Percentiles rank a stretch among this genome's conserved stretches.
These are phyloP conservation scores for Eremomyces bilateralis DNA, from an alignment of 495 filamentous ascomycete species.

Conservation along the genomic window DNA sequence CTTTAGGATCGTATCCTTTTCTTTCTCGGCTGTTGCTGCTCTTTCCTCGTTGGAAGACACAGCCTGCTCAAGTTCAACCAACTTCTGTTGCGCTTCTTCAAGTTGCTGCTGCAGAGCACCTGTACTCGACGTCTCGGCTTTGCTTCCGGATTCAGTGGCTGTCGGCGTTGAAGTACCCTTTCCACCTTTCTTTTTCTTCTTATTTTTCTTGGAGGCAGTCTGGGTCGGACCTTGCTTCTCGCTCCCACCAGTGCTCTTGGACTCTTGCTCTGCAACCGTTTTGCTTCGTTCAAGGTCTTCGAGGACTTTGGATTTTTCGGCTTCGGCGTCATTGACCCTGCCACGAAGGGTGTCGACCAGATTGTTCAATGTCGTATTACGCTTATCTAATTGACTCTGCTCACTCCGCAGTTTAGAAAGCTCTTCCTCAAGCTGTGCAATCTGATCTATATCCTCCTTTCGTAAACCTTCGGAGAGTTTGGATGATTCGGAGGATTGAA, in stretches of 20 bases:
- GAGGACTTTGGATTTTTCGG: slow-evolving; percentile 13
- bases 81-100: slow-evolving; percentile 27
- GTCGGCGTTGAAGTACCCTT: slow-evolving; percentile 21
- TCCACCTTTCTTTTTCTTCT: slow-evolving; percentile 74
- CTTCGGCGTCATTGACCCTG: slow-evolving; percentile 26
- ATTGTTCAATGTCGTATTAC: slow-evolving; percentile 27
- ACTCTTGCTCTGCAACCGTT: slow-evolving; percentile 1
- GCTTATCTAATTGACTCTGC: slow-evolving; percentile 29
- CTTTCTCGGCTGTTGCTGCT: too few relatives aligned
- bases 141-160: too few relatives aligned
- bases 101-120: neutral
- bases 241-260: slow-evolving; percentile 10
- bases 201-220: slow-evolving; percentile 41
- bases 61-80: slow-evolving; percentile 32
- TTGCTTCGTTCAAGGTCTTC: slow-evolving; percentile 8
- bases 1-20: slow-evolving; percentile 41
- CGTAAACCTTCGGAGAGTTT: too few relatives aligned
- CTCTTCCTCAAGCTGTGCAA: slow-evolving; percentile 8
- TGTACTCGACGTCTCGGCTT: too few relatives aligned
- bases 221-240: slow-evolving; percentile 7
- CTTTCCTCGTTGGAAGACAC: too few relatives aligned
- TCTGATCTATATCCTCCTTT: slow-evolving; percentile 9
- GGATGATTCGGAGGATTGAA: too few relatives aligned
- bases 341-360: slow-evolving; percentile 28
- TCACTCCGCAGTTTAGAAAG: slow-evolving; percentile 18